phyloP scores from a whole-genome alignment of 257 asterid species.

The Nicotiana paniculata region DNA sequence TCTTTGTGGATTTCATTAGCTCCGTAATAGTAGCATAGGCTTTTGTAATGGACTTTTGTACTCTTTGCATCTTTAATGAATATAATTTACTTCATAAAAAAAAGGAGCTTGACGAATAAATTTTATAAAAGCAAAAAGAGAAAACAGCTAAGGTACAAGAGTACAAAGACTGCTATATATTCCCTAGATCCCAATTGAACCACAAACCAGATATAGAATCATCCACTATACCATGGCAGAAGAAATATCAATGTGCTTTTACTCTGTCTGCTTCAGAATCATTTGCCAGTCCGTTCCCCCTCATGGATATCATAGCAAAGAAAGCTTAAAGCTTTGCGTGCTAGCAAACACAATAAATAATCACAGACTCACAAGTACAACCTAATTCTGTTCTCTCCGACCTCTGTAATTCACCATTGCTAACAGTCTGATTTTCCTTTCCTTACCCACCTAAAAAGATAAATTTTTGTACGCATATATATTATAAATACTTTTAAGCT shows the following conservation, averaged over 20 bases:
- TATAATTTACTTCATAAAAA: too few relatives aligned
- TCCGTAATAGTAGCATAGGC: too few relatives aligned
- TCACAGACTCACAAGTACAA: background rate
- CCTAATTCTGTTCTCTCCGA: background rate
- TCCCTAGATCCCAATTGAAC: background rate
- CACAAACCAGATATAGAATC: background rate
- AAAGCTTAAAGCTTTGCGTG: background rate
- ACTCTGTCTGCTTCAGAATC: background rate
- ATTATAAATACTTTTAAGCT: too few relatives aligned
- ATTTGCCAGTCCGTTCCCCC: background rate
- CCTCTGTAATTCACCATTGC: background rate
- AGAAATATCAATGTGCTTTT: background rate
- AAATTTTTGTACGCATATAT: too few relatives aligned
- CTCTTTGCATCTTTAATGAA: too few relatives aligned
- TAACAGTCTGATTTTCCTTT: background rate
- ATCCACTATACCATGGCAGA: background rate
- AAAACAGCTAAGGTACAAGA: background rate
- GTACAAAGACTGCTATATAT: background rate
- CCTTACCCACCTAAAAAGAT: background rate
- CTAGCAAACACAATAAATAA: background rate
- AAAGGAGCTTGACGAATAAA: background rate
- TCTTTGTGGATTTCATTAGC: too few relatives aligned
- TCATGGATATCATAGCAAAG: background rate
- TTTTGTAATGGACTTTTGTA: too few relatives aligned
- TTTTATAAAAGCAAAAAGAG: background rate